A percentile compares a stretch with the other conserved stretches of the same genome.
Evolutionary conservation across 306 rosid genomes (phyloP).

Genomic region (Echinosophora koreensis): DNA sequence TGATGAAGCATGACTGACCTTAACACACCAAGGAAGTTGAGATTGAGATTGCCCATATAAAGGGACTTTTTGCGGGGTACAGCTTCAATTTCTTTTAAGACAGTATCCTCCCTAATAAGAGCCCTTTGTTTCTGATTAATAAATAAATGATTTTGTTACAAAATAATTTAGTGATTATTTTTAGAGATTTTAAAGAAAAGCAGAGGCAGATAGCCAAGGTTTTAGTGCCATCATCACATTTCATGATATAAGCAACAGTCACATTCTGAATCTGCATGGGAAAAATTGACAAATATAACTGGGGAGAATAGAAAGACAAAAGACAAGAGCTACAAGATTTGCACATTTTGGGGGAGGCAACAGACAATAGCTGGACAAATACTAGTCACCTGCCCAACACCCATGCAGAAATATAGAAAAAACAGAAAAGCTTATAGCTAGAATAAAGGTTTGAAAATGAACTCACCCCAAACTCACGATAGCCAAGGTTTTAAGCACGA

Average conservation of each 20-base stretch:
- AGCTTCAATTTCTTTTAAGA: conserved; percentile 77
- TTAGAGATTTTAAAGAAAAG: too few species aligned
- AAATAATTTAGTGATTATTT: too few species aligned
- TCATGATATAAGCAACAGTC: conserved; percentile 83
- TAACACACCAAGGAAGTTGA: conserved; percentile 23
- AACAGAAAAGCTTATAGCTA: conserved; percentile 5
- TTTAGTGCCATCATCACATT: conserved; percentile 87
- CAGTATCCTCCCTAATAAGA: conserved; percentile 82
- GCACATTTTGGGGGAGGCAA: conserved; percentile 7
- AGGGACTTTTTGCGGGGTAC: conserved; percentile 69
- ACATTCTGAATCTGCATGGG: conserved; percentile 77
- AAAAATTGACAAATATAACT: conserved; percentile 40
- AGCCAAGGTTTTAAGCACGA: conserved; percentile 90
- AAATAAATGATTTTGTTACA: too few species aligned
- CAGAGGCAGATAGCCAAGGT: too few species aligned
- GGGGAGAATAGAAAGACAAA: background rate
- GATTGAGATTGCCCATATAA: conserved; percentile 99
- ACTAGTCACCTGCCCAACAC: conserved; percentile 23
- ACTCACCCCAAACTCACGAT: conserved; percentile 98
- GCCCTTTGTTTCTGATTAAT: too few species aligned
- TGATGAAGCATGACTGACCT: too few species aligned
- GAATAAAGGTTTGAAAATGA: conserved; percentile 17
- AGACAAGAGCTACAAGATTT: conserved; percentile 20
- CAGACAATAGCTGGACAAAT: conserved; percentile 11
- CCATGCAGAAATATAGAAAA: conserved; percentile 6